Evolutionary conservation across 2,329 filamentous ascomycete genomes (phyloP), one percentile per base, ranked within the genome.

Genomic region (Fusarium sp.): DNA sequence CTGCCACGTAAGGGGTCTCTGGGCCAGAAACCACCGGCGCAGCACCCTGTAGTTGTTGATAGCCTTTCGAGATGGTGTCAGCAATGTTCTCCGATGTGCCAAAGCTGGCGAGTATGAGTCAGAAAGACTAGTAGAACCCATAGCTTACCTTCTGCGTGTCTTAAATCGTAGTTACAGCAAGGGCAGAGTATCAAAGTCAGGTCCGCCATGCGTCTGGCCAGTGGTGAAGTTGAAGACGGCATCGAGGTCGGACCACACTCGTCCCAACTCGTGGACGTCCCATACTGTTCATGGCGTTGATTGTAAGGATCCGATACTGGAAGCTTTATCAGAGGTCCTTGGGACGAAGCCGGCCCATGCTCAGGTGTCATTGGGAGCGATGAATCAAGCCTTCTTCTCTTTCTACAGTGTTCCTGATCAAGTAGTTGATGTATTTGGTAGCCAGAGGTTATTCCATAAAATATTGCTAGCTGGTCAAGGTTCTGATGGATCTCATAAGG

Each of bases 241-340:
- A 75, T 69, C n/a, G 72, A 54, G 40, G 61, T 57, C n/a, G 72
- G 69, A 28, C 60, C 64, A 42, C 70, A 57, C 14, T 73, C 67
- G 1, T 57, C 40, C 76, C 75, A 78, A 26, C 54, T 46, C 46
- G 70, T 50, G 58, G 67, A 62, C 28, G 60, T 42, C 36, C 62
- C 65, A 56, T 69, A 74, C 34, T 72, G 71, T 38, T 72, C 58
- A 24, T 65, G 44, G 24, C 70, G 67, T 57, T 75, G 70, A 57
- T 67, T 60, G 53, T 74, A 67, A 33, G 66, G 65, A 33, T 57
- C 62, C 38, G 65, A 54, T 26, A 67, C 59, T 33, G 72, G 65
- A 31, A 73, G 53, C 58, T 81, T 81, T 61, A 81, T 79, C 53
- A 75, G 70, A 50, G 52, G 73, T 63, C 69, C 72, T 26, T 76